Evolutionary conservation across 2,329 filamentous ascomycete genomes (phyloP).

Genomic region (Fusarium marasasianum): DNA sequence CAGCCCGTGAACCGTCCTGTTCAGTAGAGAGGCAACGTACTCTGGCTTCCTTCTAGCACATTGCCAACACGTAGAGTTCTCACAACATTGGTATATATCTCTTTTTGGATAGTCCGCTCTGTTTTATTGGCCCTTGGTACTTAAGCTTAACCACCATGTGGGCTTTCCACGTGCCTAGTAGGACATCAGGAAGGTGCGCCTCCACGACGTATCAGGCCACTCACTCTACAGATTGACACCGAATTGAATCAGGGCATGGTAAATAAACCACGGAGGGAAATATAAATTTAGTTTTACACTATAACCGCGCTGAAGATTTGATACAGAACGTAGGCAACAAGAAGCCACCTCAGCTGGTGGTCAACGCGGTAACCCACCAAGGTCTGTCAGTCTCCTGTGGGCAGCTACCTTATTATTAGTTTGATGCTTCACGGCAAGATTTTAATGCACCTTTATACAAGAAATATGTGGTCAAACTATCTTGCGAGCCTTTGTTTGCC

Average conservation of each 20-base stretch:
- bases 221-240: too few relatives aligned
- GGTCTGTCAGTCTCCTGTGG: too few relatives aligned
- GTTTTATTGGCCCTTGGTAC: neutral
- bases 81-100: accelerated
- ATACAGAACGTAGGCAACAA: accelerated
- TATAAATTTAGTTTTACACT: accelerated
- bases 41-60: neutral
- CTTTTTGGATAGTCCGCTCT: accelerated
- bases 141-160: neutral
- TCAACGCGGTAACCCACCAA: too few relatives aligned
- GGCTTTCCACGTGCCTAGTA: neutral
- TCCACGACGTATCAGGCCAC: neutral
- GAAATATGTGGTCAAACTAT: too few relatives aligned
- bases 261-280: accelerated
- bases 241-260: too few relatives aligned
- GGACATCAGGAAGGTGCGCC: neutral
- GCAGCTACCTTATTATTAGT: too few relatives aligned
- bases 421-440: accelerated
- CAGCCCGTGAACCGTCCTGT: too few relatives aligned
- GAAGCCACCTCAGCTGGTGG: too few relatives aligned
- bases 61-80: neutral
- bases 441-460: too few relatives aligned
- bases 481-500: too few relatives aligned
- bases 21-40: too few relatives aligned
- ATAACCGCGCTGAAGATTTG: too few relatives aligned